Evolutionary conservation across 257 asterid genomes (phyloP), one percentile per base, ranked within the genome.

Genomic region (Leonotis leonurus): DNA sequence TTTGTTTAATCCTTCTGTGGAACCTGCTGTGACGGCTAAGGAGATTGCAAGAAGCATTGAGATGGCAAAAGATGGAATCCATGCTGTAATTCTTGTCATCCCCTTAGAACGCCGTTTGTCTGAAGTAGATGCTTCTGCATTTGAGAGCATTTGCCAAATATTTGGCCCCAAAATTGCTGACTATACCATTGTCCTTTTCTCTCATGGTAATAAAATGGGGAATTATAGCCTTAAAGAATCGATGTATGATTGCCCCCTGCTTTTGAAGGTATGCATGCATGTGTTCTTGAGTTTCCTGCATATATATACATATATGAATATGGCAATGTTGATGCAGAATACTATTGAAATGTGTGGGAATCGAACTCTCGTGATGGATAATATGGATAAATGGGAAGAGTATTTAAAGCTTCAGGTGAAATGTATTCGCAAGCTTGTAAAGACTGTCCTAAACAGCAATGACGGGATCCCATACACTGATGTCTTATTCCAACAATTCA

Each of bases 21-120:
- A 78, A 20, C 75, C 79, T 35, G 81, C 75, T 33, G 67, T 62
- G 8, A 64, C 80, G 20, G 90, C 82, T 1, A 81, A 69, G 21
- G 96, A 90, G 75, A 80, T 90, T 60, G 91, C 79, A 7, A 82
- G 70, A 16, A 87, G 97, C 81, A 82, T 90, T 60, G 53, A 51
- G 36, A 70, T 90, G 96, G 96, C 96, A 18, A 85, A 83, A 69
- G 96, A 85, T 68, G 96, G 97, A 20, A 90, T 90, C 69, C 90
- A 90, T 77, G 94, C 94, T 1, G 76, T 87, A 61, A 81, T 87
- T 36, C 70, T 90, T 13, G 90, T 87, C 44, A 52, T 87, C 3
- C 80, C 95, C 2, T 3, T 20, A 0, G 71, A 89, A 64, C 56
- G 67, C 46, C 90, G 90, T 18, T 83, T 83, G 60, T 70, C 94